Conservation (phyloP, 495 filamentous ascomycete species). For the Penicillium subrubescens region DNA sequence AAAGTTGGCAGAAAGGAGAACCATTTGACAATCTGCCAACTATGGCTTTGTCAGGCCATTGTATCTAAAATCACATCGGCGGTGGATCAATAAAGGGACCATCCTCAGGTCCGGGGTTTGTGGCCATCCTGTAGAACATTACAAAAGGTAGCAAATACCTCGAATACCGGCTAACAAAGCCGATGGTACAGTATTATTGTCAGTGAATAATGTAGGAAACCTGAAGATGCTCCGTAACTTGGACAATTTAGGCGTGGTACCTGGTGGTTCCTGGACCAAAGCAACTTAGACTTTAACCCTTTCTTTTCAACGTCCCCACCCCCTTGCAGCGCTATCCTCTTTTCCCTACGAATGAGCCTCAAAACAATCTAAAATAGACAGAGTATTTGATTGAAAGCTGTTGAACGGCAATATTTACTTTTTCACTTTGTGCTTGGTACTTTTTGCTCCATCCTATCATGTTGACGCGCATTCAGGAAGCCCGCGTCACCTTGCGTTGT, state of each 20-base stretch:
- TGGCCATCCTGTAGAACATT: conserved; percentile 1
- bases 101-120: neutral
- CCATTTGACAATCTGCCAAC: neutral
- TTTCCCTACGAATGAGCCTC: conserved; percentile 14
- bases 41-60: neutral
- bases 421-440: neutral
- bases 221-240: neutral
- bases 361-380: neutral
- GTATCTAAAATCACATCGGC: neutral
- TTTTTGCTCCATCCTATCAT: conserved; percentile 6
- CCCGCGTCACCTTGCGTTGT: conserved; percentile 27
- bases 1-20: neutral
- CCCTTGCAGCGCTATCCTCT: conserved; percentile 21
- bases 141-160: neutral
- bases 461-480: conserved; percentile 28
- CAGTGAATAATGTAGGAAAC: conserved; percentile 2
- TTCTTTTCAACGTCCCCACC: conserved; percentile 16
- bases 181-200: conserved; percentile 14
- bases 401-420: neutral
- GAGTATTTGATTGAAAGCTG: neutral
- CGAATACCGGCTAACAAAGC: neutral
- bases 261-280: conserved; percentile 8
- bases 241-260: neutral
- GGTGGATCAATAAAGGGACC: neutral
- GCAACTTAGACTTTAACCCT: neutral